These are phyloP conservation scores for Pilasporangium apinafurcum DNA, from an alignment of 352 stramenopile genomes.

Conservation along the genomic window DNA sequence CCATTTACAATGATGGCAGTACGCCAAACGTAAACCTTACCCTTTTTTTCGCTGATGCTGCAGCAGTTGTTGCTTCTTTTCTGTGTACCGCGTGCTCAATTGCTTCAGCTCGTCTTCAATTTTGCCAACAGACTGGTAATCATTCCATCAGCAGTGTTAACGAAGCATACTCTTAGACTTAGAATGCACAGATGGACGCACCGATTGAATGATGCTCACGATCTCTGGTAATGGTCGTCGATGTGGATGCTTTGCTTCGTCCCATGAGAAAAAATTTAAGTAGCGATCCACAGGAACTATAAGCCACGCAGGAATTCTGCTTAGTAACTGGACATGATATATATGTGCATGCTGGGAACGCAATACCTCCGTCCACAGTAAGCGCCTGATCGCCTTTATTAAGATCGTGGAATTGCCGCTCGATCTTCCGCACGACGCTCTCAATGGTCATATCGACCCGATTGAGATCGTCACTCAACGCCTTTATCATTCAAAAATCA, in stretches of 20 bases:
- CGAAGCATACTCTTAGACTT: background rate
- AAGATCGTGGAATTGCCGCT: constrained; percentile 94
- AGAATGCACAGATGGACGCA: too few relatives aligned
- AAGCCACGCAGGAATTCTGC: background rate
- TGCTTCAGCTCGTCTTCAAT: constrained; percentile 98
- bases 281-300: constrained; percentile 91
- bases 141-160: background rate
- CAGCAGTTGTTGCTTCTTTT: constrained; percentile 91
- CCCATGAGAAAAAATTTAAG: constrained; percentile 97
- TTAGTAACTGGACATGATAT: background rate
- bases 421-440: constrained; percentile 95
- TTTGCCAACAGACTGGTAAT: constrained; percentile 88
- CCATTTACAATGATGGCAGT: too few relatives aligned
- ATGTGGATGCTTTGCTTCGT: constrained; percentile 97
- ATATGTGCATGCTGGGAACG: background rate
- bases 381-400: constrained; percentile 83
- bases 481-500: constrained; percentile 18
- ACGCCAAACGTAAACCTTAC: too few relatives aligned
- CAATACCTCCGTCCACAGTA: constrained; percentile 83
- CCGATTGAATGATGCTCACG: constrained; percentile 91
- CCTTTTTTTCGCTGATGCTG: constrained; percentile 92
- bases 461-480: constrained; percentile 91
- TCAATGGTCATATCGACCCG: constrained; percentile 95
- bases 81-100: constrained; percentile 87
- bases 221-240: constrained; percentile 95